Conservation (phyloP, 2,329 filamentous ascomycete genomes). For the Fusarium humuli region DNA sequence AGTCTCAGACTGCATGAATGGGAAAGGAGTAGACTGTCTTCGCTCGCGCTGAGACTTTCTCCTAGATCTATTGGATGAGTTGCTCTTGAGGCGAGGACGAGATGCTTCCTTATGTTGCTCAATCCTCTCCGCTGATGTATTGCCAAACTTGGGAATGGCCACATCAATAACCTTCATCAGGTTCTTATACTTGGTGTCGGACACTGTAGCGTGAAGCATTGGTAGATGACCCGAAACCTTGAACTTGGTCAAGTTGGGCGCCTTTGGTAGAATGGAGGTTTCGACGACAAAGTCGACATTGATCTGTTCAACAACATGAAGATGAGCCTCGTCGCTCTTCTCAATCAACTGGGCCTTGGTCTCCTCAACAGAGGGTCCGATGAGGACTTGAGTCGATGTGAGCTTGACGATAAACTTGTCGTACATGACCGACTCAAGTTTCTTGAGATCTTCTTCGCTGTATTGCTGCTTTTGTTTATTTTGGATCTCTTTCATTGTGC, state of each 20-base stretch:
- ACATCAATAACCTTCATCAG: slow-evolving; percentile 97
- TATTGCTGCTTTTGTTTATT: slow-evolving; percentile 89
- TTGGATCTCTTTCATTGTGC: slow-evolving; percentile 90
- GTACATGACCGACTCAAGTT: slow-evolving; percentile 94
- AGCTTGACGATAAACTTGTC: slow-evolving; percentile 95
- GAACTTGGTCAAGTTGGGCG: slow-evolving; percentile 90
- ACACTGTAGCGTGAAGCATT: slow-evolving; percentile 89
- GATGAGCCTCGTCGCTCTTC: slow-evolving; percentile 73
- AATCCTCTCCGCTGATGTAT: slow-evolving; percentile 50
- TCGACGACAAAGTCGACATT: slow-evolving; percentile 98
- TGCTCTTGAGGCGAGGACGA: slow-evolving; percentile 61
- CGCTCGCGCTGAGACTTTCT: slow-evolving; percentile 61
- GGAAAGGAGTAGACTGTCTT: slow-evolving; percentile 77
- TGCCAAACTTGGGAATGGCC: slow-evolving; percentile 84
- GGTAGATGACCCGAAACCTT: slow-evolving; percentile 92
- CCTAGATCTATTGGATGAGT: slow-evolving; percentile 58
- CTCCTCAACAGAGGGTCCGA: slow-evolving; percentile 91
- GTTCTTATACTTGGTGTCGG: slow-evolving; percentile 96
- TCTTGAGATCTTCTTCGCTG: slow-evolving; percentile 87
- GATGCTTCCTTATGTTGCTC: slow-evolving; percentile 43
- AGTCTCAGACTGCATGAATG: slow-evolving; percentile 76
- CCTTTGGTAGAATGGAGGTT: slow-evolving; percentile 95
- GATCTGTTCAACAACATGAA: slow-evolving; percentile 95
- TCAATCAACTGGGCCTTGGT: slow-evolving; percentile 84
- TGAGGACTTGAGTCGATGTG: slow-evolving; percentile 93